A percentile compares a stretch with the other conserved stretches of the same genome.
phyloP scores from a whole-genome alignment of 805 yeast genomes.

The Hanseniaspora mollemarum region DNA sequence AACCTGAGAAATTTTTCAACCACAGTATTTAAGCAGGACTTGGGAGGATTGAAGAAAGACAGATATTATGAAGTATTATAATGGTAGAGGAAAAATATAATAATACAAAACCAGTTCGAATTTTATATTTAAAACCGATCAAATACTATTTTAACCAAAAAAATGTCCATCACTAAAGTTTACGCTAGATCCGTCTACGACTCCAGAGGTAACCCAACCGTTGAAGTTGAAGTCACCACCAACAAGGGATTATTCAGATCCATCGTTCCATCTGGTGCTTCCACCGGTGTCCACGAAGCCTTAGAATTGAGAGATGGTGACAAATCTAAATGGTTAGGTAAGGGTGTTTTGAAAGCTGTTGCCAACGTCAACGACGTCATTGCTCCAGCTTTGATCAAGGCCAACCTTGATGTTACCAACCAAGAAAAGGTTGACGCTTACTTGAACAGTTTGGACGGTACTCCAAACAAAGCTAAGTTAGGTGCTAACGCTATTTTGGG shows the following conservation, averaged over 20 bases:
- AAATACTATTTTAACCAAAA: slow-evolving; percentile 16
- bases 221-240: slow-evolving; percentile 93
- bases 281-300: slow-evolving; percentile 98
- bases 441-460: slow-evolving; percentile 81
- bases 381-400: slow-evolving; percentile 85
- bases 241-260: slow-evolving; percentile 90
- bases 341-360: slow-evolving; percentile 96
- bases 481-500: slow-evolving; percentile 99
- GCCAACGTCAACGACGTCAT: slow-evolving; percentile 87
- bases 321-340: slow-evolving; percentile 95
- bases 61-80: too few relatives aligned
- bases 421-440: slow-evolving; percentile 81
- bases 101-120: slow-evolving; percentile 19
- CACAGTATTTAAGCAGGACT: neutral
- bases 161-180: slow-evolving; percentile 76
- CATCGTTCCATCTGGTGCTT: slow-evolving; percentile 98
- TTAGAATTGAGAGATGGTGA: slow-evolving; percentile 97
- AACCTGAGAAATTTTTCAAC: too few relatives aligned
- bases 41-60: too few relatives aligned
- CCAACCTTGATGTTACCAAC: slow-evolving; percentile 70
- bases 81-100: neutral
- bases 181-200: slow-evolving; percentile 96
- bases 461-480: slow-evolving; percentile 90
- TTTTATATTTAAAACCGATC: slow-evolving; percentile 18
- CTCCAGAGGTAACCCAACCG: slow-evolving; percentile 99